These are phyloP conservation scores for Periconia digitata DNA, from an alignment of 2,329 filamentous ascomycete genomes.

Conservation along the genomic window DNA sequence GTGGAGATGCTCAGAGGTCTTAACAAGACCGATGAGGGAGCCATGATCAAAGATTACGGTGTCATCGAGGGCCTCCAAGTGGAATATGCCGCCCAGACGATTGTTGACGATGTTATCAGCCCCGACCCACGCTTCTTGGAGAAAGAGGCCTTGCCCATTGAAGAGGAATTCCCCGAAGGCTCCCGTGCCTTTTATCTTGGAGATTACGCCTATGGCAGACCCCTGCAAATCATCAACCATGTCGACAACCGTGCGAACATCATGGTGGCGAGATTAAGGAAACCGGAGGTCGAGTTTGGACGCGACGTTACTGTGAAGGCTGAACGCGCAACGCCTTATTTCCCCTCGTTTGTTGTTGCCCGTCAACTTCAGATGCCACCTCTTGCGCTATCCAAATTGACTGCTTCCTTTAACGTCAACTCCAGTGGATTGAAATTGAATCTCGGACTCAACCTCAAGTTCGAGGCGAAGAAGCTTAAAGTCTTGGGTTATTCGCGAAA, in stretches of 20 bases:
- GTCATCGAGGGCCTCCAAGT: slow-evolving; percentile 82
- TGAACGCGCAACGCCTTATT: slow-evolving; percentile 73
- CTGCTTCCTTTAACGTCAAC: slow-evolving; percentile 85
- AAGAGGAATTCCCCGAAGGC: slow-evolving; percentile 84
- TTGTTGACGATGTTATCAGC: slow-evolving; percentile 88
- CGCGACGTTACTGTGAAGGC: slow-evolving; percentile 70
- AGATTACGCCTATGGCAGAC: slow-evolving; percentile 88
- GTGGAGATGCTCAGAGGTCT: slow-evolving; percentile 94
- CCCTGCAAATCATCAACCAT: slow-evolving; percentile 79
- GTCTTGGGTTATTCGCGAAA: slow-evolving; percentile 94
- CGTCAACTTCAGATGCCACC: slow-evolving; percentile 79
- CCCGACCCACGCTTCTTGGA: slow-evolving; percentile 94
- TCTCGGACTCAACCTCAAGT: slow-evolving; percentile 92
- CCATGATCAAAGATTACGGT: slow-evolving; percentile 89
- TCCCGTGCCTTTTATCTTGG: slow-evolving; percentile 91
- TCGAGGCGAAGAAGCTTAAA: slow-evolving; percentile 92
- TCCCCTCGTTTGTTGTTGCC: slow-evolving; percentile 85
- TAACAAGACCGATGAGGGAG: slow-evolving; percentile 85
- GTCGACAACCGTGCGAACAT: slow-evolving; percentile 74
- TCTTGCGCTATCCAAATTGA: slow-evolving; percentile 90
- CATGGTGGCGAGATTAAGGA: slow-evolving; percentile 71
- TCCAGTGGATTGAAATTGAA: slow-evolving; percentile 84
- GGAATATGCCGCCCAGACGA: slow-evolving; percentile 85
- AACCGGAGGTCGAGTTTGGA: slow-evolving; percentile 79
- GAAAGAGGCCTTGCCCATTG: slow-evolving; percentile 80